A percentile compares a stretch with the other conserved stretches of the same genome.
Evolutionary conservation across 495 filamentous ascomycete genomes (phyloP).

Genomic region (Umbilicaria muhlenbergii): DNA sequence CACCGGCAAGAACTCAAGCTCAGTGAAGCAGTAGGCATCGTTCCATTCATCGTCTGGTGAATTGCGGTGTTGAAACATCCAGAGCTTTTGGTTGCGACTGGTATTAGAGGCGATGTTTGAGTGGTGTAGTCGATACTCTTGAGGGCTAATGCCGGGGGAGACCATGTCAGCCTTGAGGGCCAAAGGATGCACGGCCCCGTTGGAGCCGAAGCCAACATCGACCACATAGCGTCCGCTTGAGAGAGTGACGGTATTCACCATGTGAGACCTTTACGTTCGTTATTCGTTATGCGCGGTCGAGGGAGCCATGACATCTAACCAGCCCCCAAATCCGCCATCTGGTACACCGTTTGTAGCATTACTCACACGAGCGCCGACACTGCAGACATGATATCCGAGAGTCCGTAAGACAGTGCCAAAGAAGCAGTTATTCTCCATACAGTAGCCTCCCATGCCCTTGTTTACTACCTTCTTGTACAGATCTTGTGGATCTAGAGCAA

Average conservation of each 20-base stretch:
- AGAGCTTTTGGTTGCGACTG: conserved; percentile 28
- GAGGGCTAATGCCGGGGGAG: conserved; percentile 27
- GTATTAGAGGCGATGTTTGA: conserved; percentile 31
- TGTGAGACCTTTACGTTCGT: conserved; percentile 41
- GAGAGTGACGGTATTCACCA: conserved; percentile 52
- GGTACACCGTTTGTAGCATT: conserved; percentile 14
- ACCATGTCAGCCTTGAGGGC: conserved; percentile 26
- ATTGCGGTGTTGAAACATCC: conserved; percentile 49
- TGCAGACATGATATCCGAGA: conserved; percentile 43
- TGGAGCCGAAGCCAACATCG: conserved; percentile 58
- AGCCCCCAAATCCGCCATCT: conserved; percentile 21
- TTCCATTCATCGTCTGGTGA: conserved; percentile 30
- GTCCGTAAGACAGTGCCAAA: conserved; percentile 47
- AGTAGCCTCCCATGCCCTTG: conserved; percentile 55
- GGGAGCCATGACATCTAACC: conserved; percentile 14
- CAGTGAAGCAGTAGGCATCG: conserved; percentile 41
- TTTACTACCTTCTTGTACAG: conserved; percentile 51
- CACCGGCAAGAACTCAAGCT: conserved; percentile 41
- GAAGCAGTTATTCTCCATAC: conserved; percentile 59
- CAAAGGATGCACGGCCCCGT: conserved; percentile 41
- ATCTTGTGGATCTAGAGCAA: conserved; percentile 38
- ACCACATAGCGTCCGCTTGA: conserved; percentile 33
- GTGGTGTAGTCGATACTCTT: conserved; percentile 32
- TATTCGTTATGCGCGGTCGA: not conserved
- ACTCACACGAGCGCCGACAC: conserved; percentile 24